Percentiles rank a stretch among this genome's conserved stretches.
Conservation (phyloP, 2,329 filamentous ascomycete genomes). For the Alternaria sp. region DNA sequence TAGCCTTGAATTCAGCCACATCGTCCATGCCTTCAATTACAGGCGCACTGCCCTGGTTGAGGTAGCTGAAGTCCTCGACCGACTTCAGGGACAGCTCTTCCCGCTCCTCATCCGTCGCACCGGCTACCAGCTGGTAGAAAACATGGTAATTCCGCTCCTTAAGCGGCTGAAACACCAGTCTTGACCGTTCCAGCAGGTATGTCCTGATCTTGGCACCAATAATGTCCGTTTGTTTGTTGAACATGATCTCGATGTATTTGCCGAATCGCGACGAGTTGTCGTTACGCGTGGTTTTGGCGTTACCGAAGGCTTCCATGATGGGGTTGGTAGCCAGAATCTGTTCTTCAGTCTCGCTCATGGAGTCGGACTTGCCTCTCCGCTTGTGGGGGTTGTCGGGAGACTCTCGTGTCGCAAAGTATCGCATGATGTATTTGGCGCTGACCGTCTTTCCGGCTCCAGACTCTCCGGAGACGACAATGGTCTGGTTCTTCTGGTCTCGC, state of each 20-base stretch:
- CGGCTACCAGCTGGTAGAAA: slow-evolving; percentile 96
- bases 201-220: slow-evolving; percentile 97
- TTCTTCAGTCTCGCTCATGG: slow-evolving; percentile 98
- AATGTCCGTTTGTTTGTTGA: slow-evolving; percentile 92
- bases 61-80: slow-evolving; percentile 91
- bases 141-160: slow-evolving; percentile 99
- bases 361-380: slow-evolving; percentile 76
- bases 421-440: slow-evolving; percentile 99
- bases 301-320: slow-evolving; percentile 99
- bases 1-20: slow-evolving; percentile 90
- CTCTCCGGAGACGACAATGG: slow-evolving; percentile 98
- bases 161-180: slow-evolving; percentile 94
- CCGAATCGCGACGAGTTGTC: slow-evolving; percentile 99
- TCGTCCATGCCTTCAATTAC: slow-evolving; percentile 95
- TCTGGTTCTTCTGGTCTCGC: slow-evolving; percentile 94
- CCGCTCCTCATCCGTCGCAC: slow-evolving; percentile 83
- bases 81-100: slow-evolving; percentile 80
- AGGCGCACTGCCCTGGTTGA: slow-evolving; percentile 93
- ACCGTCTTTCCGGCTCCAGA: slow-evolving; percentile 99
- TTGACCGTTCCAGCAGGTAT: slow-evolving; percentile 92
- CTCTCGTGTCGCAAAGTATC: slow-evolving; percentile 98
- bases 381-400: slow-evolving; percentile 85
- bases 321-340: slow-evolving; percentile 98
- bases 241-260: slow-evolving; percentile 99
- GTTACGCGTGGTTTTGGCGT: slow-evolving; percentile 99